These are phyloP conservation scores for Avena eriantha DNA, from an alignment of 176 grass and related monocot genomes.

Conservation along the genomic window DNA sequence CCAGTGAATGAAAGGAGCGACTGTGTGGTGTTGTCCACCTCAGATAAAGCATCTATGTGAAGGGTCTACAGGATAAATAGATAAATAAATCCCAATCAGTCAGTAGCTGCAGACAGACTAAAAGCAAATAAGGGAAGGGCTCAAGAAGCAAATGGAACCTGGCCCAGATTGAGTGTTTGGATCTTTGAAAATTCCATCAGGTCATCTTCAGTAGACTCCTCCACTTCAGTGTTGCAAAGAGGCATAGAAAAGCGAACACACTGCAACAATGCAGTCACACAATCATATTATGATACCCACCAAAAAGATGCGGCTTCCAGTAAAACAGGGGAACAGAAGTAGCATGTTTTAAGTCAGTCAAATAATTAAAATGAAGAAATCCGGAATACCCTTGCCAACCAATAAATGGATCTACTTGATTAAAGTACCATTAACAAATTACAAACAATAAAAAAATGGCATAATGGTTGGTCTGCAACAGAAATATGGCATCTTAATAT, in stretches of 20 bases:
- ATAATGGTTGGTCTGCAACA: constrained; percentile 3
- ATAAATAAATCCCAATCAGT: not conserved
- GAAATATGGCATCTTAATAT: not conserved
- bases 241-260: constrained; percentile 83
- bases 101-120: not conserved
- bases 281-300: not conserved
- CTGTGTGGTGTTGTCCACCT: constrained; percentile 79
- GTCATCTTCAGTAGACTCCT: constrained; percentile 81
- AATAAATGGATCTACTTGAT: not conserved
- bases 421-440: constrained; percentile 18
- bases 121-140: not conserved
- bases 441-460: constrained; percentile 13
- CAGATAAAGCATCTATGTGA: constrained; percentile 69
- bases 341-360: not conserved
- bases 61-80: constrained; percentile 54
- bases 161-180: constrained; percentile 75
- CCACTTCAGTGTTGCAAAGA: constrained; percentile 74
- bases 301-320: not conserved
- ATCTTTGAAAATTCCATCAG: constrained; percentile 89
- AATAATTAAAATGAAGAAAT: not conserved
- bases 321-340: not conserved
- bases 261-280: constrained; percentile 50
- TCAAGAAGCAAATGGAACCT: constrained; percentile 58
- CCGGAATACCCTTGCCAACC: not conserved
- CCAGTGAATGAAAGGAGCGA: constrained; percentile 81